These are phyloP conservation scores for Chaetomidium leptoderma DNA, from an alignment of 495 filamentous ascomycete species.

Conservation along the genomic window DNA sequence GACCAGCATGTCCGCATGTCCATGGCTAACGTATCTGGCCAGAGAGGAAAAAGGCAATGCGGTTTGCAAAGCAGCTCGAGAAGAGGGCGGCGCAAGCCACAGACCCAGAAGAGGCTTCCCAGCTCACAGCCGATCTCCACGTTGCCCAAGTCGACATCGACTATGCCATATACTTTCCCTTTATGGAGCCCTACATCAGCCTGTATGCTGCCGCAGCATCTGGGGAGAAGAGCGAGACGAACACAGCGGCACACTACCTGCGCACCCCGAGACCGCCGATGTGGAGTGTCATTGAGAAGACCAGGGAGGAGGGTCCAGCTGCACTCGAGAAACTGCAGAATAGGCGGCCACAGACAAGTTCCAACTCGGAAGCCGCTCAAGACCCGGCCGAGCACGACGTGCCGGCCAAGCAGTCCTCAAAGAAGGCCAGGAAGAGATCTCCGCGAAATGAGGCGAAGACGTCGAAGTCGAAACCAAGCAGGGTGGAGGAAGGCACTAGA, in stretches of 20 bases:
- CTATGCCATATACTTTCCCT: constrained; percentile 80
- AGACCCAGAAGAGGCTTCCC: constrained; percentile 47
- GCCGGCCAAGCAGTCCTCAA: neutral
- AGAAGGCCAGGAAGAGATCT: constrained; percentile 2
- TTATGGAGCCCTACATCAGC: constrained; percentile 72
- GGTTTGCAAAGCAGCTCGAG: constrained; percentile 60
- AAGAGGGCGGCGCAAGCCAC: constrained; percentile 48
- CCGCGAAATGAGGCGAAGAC: neutral
- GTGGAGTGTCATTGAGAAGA: constrained; percentile 65
- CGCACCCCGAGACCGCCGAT: constrained; percentile 50
- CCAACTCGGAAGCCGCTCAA: neutral
- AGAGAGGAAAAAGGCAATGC: constrained; percentile 83
- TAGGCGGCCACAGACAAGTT: constrained; percentile 18
- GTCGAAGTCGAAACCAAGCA: neutral
- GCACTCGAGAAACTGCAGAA: constrained; percentile 55
- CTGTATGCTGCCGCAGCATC: constrained; percentile 58
- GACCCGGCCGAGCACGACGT: constrained; percentile 1
- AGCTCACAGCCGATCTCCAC: constrained; percentile 57
- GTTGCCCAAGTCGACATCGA: constrained; percentile 73
- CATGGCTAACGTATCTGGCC: neutral
- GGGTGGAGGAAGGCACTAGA: neutral
- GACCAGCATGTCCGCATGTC: neutral
- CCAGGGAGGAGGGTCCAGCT: constrained; percentile 55
- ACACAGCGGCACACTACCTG: constrained; percentile 35
- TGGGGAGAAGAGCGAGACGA: constrained; percentile 26